Percentiles rank a stretch among this genome's conserved stretches.
Conservation (phyloP, 768 basidiomycete genomes). For the Leccinellum luteum region DNA sequence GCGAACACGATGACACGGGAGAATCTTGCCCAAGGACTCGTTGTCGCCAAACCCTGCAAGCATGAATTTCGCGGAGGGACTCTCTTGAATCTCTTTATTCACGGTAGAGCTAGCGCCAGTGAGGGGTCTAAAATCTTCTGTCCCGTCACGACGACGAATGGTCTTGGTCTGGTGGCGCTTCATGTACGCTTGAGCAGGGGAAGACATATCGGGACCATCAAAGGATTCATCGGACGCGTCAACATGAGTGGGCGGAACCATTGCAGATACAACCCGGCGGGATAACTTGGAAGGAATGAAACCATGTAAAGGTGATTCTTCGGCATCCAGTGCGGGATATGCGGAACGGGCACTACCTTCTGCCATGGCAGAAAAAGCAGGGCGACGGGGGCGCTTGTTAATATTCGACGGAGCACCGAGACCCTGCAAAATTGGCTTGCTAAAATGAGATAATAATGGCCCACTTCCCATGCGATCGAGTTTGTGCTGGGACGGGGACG, state of each 20-base stretch:
- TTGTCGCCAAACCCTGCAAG: conserved; percentile 85
- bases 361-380: conserved; percentile 62
- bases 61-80: conserved; percentile 56
- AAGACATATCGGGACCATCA: conserved; percentile 64
- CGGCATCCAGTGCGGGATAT: conserved; percentile 38
- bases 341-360: conserved; percentile 41
- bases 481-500: conserved; percentile 48
- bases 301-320: conserved; percentile 31
- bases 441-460: conserved; percentile 37
- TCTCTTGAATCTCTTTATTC: conserved; percentile 45
- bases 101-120: conserved; percentile 62
- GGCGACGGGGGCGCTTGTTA: conserved; percentile 61
- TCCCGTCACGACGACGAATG: conserved; percentile 75
- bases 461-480: conserved; percentile 41
- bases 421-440: conserved; percentile 51
- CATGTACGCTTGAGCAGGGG: conserved; percentile 78
- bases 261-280: conserved; percentile 75
- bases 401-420: conserved; percentile 54
- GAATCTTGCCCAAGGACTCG: conserved; percentile 87
- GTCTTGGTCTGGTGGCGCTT: conserved; percentile 76
- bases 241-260: conserved; percentile 42
- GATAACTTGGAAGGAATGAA: conserved; percentile 30
- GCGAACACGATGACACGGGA: conserved; percentile 90
- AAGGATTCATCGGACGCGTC: conserved; percentile 56
- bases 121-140: conserved; percentile 73